phyloP scores from a whole-genome alignment of 2,329 filamentous ascomycete genomes.

The Beauveria asiatica region DNA sequence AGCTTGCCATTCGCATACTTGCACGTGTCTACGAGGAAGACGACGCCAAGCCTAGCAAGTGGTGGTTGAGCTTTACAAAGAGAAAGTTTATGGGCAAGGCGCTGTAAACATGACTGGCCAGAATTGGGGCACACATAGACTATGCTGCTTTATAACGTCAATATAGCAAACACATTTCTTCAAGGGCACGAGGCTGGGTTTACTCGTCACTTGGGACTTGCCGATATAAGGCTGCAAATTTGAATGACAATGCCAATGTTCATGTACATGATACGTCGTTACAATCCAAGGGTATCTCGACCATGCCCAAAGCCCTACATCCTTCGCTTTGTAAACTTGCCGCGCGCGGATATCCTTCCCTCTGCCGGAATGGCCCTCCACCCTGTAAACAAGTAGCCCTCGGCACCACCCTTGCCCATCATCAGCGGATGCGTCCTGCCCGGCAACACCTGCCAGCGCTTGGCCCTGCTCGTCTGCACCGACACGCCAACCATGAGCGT shows the following conservation, averaged over 20 bases:
- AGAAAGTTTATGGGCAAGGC: constrained; percentile 99
- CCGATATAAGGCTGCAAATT: background rate
- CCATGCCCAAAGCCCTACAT: constrained; percentile 23
- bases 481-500: constrained; percentile 70
- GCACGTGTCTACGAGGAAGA: constrained; percentile 79
- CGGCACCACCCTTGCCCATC: constrained; percentile 78
- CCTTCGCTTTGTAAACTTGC: constrained; percentile 67
- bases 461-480: constrained; percentile 71
- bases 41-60: constrained; percentile 67
- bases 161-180: constrained; percentile 14
- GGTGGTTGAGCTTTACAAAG: constrained; percentile 99
- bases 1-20: constrained; percentile 74
- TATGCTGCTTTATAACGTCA: constrained; percentile 17
- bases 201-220: background rate
- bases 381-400: constrained; percentile 84
- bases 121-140: background rate
- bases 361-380: constrained; percentile 72
- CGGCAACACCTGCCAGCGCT: constrained; percentile 84
- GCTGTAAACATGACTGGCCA: constrained; percentile 41
- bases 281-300: background rate
- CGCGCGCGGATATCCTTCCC: constrained; percentile 73
- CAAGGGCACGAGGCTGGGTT: background rate
- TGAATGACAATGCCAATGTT: background rate
- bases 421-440: constrained; percentile 90
- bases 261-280: background rate